Evolutionary conservation across 2,329 filamentous ascomycete genomes (phyloP), one percentile per base, ranked within the genome.

Genomic region (Dothiorella sarmentorum): DNA sequence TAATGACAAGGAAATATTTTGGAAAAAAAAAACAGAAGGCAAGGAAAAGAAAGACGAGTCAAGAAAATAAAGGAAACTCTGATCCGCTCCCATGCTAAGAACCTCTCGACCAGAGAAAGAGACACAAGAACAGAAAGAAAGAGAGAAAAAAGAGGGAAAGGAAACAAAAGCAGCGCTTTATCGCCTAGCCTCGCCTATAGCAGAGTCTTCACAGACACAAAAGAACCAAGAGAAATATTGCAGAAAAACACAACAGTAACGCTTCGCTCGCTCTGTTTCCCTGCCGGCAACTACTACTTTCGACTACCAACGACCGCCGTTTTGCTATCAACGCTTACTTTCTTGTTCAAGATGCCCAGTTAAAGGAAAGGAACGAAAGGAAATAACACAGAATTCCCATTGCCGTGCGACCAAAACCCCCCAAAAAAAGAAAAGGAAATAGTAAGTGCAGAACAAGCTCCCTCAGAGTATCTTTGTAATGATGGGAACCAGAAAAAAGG

Each of bases 251-350:
- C 35, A 53, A 38, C 35, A 37, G 22, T 22, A 51, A 51, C 47
- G 47, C 47, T 51, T 51, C 18, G 42, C 42, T 44, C 42, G 42
- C 29, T 53, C 20, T 26, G 33, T 52, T 53, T 53, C 40, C 49
- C 49, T 26, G 24, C 49, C 40, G 22, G n/a, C 33, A 40, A 53
- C 49, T 53, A 51, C 11, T n/a, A 27, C 24, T 20, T 51, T 18
- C 7, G 7, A 51, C 47, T 51, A 53, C 49, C 49, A 53, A 53
- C 49, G 17, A 4, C 33, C 33, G 17, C 49, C 29, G 17, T n/a
- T 37, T 29, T 24, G 24, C 49, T 40, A 51, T 51, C 31, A 51
- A 26, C 47, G 47, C 31, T 51, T 38, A 13, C 49, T 35, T 27
- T 38, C 49, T 40, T 53, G 49, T 40, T 53, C 22, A 18, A 51